Base-by-base conservation (phyloP, 1,284 basidiomycete species). In the Ganoderma meredithae region DNA sequence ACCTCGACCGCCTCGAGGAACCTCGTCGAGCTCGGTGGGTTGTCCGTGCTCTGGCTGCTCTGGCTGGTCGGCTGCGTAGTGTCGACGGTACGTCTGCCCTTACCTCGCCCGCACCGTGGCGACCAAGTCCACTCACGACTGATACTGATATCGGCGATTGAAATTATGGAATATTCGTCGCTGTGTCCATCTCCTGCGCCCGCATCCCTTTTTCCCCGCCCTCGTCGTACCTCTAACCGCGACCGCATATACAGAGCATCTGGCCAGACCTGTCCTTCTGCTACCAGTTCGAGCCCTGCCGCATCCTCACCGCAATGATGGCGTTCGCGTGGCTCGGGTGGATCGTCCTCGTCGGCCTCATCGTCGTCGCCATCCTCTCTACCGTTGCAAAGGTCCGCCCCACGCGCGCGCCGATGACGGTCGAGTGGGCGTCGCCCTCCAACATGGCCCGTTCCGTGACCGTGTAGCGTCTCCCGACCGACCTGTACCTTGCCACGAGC, bases 271-370 rank as follows among this genome's bases (percentile, higher is more conserved):
- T 92, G 9, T 78, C 80, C 15, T 89, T 80, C 64, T 92, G 90
- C 77, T 83, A 84, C 69, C 76, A 82, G 66, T 87, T 83, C 74
- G 76, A 82, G 66, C 76, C 87, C 0, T 93, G 91, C 74, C 84
- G 88, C 60, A 69, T 90, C 53, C 84, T 92, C 43, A 84, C 88
- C 3, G 88, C 90, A 1, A 81, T 93, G 73, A 81, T 92, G 56
- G 91, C 88, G 0, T 91, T 93, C 69, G 81, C 88, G 3, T 93
- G 91, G 91, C 80, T 92, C 5, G 82, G 84, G 43, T 91, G 89
- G 88, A 77, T 91, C 62, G 78, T 82, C 5, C 77, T 91, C 69
- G 82, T 85, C 19, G 79, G 79, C n/a, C 81, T 91, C 59, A 77
- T 88, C 53, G 75, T 82, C 55, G 74, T 85, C 13, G 85, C 81